These are phyloP conservation scores for Vitis rotundifolia DNA, from an alignment of 164 flowering plant genomes.

Conservation along the genomic window DNA sequence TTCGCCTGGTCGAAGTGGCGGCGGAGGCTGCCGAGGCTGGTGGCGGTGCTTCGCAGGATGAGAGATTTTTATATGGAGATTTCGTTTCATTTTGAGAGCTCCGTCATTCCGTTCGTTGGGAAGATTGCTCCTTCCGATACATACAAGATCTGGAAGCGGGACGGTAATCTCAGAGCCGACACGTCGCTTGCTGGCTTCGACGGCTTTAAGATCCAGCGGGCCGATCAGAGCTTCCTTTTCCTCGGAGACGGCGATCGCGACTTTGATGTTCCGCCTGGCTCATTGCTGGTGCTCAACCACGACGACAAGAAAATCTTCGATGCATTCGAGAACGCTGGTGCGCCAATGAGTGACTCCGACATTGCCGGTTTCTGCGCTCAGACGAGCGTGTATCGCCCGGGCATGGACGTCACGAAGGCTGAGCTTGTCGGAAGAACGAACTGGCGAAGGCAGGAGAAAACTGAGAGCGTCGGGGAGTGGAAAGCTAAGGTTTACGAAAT, in stretches of 20 bases:
- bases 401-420: constrained; percentile 91
- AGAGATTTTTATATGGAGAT: constrained; percentile 97
- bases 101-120: constrained; percentile 85
- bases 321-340: constrained; percentile 88
- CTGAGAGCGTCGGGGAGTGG: constrained; percentile 83
- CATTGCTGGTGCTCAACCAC: constrained; percentile 70
- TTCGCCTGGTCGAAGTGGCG: constrained; percentile 93
- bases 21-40: constrained; percentile 78
- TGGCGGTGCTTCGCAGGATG: constrained; percentile 77
- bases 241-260: constrained; percentile 63
- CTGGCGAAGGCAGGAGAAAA: constrained; percentile 88
- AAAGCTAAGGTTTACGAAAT: constrained; percentile 83
- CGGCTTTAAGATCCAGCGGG: constrained; percentile 86
- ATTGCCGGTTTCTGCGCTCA: constrained; percentile 62
- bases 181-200: constrained; percentile 91
- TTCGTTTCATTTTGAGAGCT: constrained; percentile 92
- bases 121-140: constrained; percentile 95
- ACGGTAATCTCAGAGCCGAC: constrained; percentile 84
- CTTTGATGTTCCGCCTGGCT: constrained; percentile 50
- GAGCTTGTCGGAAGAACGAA: constrained; percentile 70
- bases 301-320: constrained; percentile 63
- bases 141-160: constrained; percentile 93
- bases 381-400: constrained; percentile 84
- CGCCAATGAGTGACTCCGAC: constrained; percentile 61
- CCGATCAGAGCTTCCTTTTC: constrained; percentile 87